phyloP scores from a whole-genome alignment of 2,329 filamentous ascomycete species.

The Monosporascus sp. region DNA sequence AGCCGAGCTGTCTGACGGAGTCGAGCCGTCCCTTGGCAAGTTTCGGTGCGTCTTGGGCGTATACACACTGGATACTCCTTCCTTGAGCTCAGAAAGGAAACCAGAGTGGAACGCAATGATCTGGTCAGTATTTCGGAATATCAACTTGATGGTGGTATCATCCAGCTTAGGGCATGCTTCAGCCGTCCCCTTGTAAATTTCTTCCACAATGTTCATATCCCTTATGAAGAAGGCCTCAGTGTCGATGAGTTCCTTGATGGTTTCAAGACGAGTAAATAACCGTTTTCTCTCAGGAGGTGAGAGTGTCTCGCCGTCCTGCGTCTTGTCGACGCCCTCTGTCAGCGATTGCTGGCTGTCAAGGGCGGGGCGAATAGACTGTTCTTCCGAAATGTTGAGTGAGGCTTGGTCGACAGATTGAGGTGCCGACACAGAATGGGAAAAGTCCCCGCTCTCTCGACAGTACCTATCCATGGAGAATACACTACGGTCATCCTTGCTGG shows the following conservation, averaged over 20 bases:
- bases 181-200: conserved; percentile 94
- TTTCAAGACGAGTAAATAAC: conserved; percentile 73
- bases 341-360: conserved; percentile 30
- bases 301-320: conserved; percentile 26
- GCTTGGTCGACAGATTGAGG: conserved; percentile 41
- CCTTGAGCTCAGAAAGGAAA: conserved; percentile 76
- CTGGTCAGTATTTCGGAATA: conserved; percentile 91
- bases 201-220: conserved; percentile 95
- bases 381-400: conserved; percentile 38
- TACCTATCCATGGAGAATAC: conserved; percentile 37
- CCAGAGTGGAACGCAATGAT: conserved; percentile 79
- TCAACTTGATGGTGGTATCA: conserved; percentile 75
- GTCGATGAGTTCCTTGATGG: conserved; percentile 87
- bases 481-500: conserved; percentile 36
- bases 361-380: conserved; percentile 30
- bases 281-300: conserved; percentile 58
- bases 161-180: conserved; percentile 75
- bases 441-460: conserved; percentile 40
- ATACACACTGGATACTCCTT: conserved; percentile 74
- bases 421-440: conserved; percentile 35
- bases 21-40: conserved; percentile 36
- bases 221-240: conserved; percentile 87
- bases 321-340: conserved; percentile 30
- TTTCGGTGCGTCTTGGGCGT: conserved; percentile 50
- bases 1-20: conserved; percentile 30